Conservation (phyloP, 148 eudicot species). For the Hydrangea macrophylla region DNA sequence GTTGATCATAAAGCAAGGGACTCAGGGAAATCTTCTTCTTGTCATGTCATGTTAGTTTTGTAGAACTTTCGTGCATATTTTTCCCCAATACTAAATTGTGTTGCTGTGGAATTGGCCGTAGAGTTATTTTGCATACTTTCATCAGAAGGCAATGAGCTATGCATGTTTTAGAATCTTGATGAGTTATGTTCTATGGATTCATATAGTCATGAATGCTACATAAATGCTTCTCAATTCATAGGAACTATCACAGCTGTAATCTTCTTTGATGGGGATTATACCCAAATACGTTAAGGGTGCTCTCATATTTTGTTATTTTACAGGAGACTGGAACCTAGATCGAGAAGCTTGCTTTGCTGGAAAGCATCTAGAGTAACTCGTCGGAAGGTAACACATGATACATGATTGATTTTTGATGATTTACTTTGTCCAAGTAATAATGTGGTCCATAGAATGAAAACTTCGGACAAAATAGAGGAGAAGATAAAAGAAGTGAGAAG, state of each 20-base stretch:
- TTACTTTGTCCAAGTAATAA: too few relatives aligned
- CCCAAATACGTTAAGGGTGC: not conserved
- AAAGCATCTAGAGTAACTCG: conserved; percentile 60
- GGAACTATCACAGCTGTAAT: not conserved
- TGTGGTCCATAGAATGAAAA: not conserved
- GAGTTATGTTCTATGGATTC: not conserved
- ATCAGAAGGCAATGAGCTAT: not conserved
- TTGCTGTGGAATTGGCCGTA: not conserved
- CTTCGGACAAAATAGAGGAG: too few relatives aligned
- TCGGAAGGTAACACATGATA: conserved; percentile 51
- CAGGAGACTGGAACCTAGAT: conserved; percentile 91
- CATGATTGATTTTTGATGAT: not conserved
- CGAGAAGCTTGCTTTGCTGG: conserved; percentile 91
- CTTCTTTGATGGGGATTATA: not conserved
- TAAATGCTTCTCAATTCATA: not conserved
- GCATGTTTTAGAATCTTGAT: not conserved
- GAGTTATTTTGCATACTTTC: not conserved
- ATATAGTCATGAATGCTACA: not conserved
- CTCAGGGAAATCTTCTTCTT: too few relatives aligned
- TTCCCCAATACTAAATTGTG: not conserved
- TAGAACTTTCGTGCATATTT: not conserved
- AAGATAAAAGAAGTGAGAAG: too few relatives aligned
- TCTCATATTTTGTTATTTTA: conserved; percentile 15
- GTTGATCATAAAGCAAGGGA: too few relatives aligned
- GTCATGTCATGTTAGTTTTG: not conserved